Percentiles rank a stretch among this genome's conserved stretches.
phyloP scores from a whole-genome alignment of 2,329 filamentous ascomycete genomes.

The Epichloe gansuensis region DNA sequence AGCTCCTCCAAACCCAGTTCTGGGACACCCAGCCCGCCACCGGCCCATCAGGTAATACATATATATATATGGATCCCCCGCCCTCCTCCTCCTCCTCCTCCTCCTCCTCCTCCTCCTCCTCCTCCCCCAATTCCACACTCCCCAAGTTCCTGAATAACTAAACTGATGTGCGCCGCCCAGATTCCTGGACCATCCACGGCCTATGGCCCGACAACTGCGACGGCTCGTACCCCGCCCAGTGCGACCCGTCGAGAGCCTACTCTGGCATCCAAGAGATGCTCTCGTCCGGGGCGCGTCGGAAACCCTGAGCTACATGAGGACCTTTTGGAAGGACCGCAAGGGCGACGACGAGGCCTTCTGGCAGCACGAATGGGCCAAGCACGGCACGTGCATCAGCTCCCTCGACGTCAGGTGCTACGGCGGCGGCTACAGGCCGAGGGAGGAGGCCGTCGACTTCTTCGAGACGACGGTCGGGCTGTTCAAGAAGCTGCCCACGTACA shows the following conservation, averaged over 20 bases:
- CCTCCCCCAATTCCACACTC: no score
- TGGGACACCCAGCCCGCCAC: constrained; percentile 57
- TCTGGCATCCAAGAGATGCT: constrained; percentile 54
- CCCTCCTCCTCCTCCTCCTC: no score
- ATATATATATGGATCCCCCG: no score
- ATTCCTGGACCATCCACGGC: constrained; percentile 66
- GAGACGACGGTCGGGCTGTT: constrained; percentile 52
- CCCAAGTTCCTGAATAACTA: no score
- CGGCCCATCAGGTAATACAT: constrained; percentile 35
- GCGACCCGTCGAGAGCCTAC: constrained; percentile 49
- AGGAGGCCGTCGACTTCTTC: constrained; percentile 61
- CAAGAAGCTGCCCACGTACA: constrained; percentile 55
- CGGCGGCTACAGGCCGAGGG: constrained; percentile 38
- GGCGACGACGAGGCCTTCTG: constrained; percentile 55
- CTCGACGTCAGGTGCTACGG: constrained; percentile 55
- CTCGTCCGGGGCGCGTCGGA: constrained; percentile 34
- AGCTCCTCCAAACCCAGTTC: constrained; percentile 63
- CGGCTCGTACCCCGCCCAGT: constrained; percentile 55
- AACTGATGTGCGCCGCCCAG: constrained; percentile 16
- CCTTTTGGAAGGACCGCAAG: constrained; percentile 59
- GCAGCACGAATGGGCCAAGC: constrained; percentile 66
- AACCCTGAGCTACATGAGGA: constrained; percentile 53
- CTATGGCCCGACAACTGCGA: constrained; percentile 57
- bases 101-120: no score
- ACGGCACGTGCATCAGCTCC: constrained; percentile 60